Evolutionary conservation across 495 filamentous ascomycete species (phyloP), one percentile per base, ranked within the genome.

Genomic region (Penicillium coprophilum): DNA sequence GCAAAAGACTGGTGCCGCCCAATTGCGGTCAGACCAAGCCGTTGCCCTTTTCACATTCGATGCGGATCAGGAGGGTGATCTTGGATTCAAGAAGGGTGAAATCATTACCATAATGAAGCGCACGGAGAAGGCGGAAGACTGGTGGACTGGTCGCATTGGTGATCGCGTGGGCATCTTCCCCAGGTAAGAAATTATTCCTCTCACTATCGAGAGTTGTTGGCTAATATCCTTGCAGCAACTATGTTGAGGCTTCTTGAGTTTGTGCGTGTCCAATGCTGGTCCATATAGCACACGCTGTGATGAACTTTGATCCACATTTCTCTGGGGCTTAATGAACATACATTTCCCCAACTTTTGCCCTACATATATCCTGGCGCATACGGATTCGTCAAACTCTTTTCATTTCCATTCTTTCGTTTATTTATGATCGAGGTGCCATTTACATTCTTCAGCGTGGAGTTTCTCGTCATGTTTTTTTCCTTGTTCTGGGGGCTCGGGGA

Each of bases 21-120:
- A 80, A 36, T 60, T 92, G 64, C 88, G 87, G 51, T 82, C 85
- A 58, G 89, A 96, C 62, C 90, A 98, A 72, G 95, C 90, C 0
- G 74, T 96, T 44, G 94, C 94, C 1, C 76, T 96, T 53, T 97
- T 87, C 63, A 92, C 89, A 3, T 98, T 97, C 69, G 92, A 97
- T 58, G 85, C 91, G 4, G 92, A 96, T 65, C 92, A 98, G 65
- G 84, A 88, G 0, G 94, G 94, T 21, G 94, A 98, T 68, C 71
- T 98, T 55, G 88, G 86, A 0, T 97, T 97, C 79, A 96, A 95
- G 79, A 97, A 98, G 78, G 94, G 94, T 19, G 94, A 98, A 32
- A 75, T 97, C 47, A 96, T 98, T 60, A 97, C 92, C n/a, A 94
- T 98, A 53, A 72, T 93, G 19, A 97, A 98, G 77, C 88, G 89